Percentiles rank a stretch among this genome's conserved stretches.
phyloP scores from a whole-genome alignment of 2,329 filamentous ascomycete genomes.

The Didymella pomorum region DNA sequence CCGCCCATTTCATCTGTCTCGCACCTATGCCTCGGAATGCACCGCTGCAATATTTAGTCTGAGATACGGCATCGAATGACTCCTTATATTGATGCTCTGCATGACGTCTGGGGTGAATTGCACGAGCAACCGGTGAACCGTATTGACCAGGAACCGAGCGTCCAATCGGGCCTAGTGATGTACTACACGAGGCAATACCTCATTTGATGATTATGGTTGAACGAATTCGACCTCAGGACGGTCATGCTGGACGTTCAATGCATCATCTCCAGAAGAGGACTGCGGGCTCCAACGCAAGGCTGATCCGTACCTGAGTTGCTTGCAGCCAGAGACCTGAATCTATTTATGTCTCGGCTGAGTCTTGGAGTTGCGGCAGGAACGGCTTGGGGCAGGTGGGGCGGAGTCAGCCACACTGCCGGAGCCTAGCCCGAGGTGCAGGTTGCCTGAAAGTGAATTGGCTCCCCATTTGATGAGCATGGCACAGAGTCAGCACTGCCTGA shows the following conservation, averaged over 20 bases:
- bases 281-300: neutral
- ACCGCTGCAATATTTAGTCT: constrained; percentile 41
- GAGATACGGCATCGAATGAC: constrained; percentile 40
- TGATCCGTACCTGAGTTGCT: constrained; percentile 6
- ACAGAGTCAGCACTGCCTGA: constrained; percentile 13
- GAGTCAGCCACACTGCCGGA: constrained; percentile 10
- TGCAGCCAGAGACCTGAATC: neutral
- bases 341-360: constrained; percentile 23
- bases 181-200: constrained; percentile 5
- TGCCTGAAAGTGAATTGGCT: constrained; percentile 22
- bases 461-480: neutral
- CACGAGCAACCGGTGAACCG: constrained; percentile 20
- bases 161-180: constrained; percentile 13
- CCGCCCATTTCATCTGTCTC: constrained; percentile 27
- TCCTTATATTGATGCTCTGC: constrained; percentile 2
- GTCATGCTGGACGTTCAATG: neutral
- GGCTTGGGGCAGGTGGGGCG: constrained; percentile 26
- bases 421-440: constrained; percentile 21
- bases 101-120: constrained; percentile 15
- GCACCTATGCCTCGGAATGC: constrained; percentile 30
- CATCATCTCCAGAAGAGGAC: too few relatives aligned
- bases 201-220: neutral
- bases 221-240: neutral
- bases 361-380: constrained; percentile 29
- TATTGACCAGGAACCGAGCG: constrained; percentile 9